Base-by-base conservation (phyloP, 805 yeast species). In the Phaffomyces thermotolerans region DNA sequence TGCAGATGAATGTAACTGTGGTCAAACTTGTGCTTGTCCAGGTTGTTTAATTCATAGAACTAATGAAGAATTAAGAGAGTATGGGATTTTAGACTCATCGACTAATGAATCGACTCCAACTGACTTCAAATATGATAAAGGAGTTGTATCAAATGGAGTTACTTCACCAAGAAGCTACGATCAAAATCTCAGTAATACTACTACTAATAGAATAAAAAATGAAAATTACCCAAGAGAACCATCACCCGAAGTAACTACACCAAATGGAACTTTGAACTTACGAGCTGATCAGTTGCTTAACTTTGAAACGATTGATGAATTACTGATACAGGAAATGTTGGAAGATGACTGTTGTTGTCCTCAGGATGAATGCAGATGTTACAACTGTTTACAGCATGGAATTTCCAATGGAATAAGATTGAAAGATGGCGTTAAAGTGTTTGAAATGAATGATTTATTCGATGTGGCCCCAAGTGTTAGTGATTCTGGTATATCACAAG, bases 21-120 rank as follows among this genome's bases (percentile, higher is more conserved):
- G 60, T 1, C 50, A 52, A 4, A 42, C 45, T 3, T 58, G 62
- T 46, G 17, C 43, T 0, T 58, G 62, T 42, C 56, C 52, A 13
- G 56, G 57, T 2, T 58, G 62, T 43, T 39, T 57, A 24, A 46
- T 58, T 2, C 62, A 58, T 43, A 46, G 60, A 43, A 53, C 57
- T 1, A 56, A 51, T 22, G 56, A 56, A 34, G 62, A 57, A 25
- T 36, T 57, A 22, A 47, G 36, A 35, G 48, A 40, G 2, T 51
- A 53, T 40, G 61, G 61, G 2, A 43, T 57, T 4, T 30, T 57
- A 27, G 54, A 49, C 13, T 41, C 39, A 8, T 49, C 57, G 15
- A 46, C 52, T 15, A 34, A 51, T 1, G 43, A 36, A 2, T 47
- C 52, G 6, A 53, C 54, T 1, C 52, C 56, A n/a, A 29, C 45